Conservation (phyloP, 352 stramenopile genomes). For the Globisporangium cystogenes region DNA sequence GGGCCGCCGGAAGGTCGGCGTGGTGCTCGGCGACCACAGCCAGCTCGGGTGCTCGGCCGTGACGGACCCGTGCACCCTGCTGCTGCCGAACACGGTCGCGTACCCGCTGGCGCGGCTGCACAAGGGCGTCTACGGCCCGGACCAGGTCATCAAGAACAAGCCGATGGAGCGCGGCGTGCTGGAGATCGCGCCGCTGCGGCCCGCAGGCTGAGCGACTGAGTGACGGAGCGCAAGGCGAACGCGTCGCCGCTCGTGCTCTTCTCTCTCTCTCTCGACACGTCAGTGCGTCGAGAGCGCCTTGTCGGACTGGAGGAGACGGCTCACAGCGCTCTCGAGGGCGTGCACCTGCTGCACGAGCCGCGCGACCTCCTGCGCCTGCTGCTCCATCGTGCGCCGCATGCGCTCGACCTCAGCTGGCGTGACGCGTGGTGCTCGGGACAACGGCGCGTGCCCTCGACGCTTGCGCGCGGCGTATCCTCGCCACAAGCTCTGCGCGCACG, state of each 20-base stretch:
- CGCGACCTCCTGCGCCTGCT: conserved; percentile 23
- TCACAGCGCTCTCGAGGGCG: conserved; percentile 18
- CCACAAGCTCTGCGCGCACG: conserved; percentile 12
- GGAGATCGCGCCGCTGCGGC: conserved; percentile 35
- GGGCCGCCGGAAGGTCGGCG: conserved; percentile 59
- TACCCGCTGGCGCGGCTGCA: conserved; percentile 62
- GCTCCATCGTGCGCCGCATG: conserved; percentile 16
- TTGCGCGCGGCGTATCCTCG: conserved; percentile 2
- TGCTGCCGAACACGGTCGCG: conserved; percentile 49
- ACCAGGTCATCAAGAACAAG: conserved; percentile 78
- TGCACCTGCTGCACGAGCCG: conserved; percentile 20
- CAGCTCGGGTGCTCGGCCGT: conserved; percentile 70
- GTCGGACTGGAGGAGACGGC: conserved; percentile 10
- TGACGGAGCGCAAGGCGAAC: not conserved
- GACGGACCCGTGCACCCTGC: conserved; percentile 66
- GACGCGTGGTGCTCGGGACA: not conserved
- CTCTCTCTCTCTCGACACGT: not conserved
- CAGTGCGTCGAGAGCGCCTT: not conserved
- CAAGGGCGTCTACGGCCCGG: conserved; percentile 64
- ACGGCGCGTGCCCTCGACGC: not conserved
- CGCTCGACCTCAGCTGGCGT: not conserved
- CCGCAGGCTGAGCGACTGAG: too few species aligned
- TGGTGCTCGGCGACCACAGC: conserved; percentile 62
- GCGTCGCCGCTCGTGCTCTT: not conserved
- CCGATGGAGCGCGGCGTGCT: conserved; percentile 64